phyloP scores from a whole-genome alignment of 805 yeast genomes.

The Diddensiella santjacobensis region DNA sequence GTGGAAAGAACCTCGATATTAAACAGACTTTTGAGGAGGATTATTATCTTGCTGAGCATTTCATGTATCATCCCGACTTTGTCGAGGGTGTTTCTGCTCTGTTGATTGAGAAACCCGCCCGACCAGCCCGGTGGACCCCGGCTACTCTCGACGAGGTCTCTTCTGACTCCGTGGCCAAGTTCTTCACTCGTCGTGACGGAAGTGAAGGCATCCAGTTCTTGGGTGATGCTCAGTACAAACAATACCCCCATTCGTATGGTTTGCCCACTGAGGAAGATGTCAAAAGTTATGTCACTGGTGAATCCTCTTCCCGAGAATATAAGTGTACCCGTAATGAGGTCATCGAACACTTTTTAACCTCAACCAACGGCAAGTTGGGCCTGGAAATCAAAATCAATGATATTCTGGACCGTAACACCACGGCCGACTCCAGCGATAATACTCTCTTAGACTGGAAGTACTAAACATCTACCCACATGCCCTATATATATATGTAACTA shows the following conservation, averaged over 20 bases:
- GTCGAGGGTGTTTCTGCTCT: constrained; percentile 45
- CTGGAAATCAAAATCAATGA: constrained; percentile 55
- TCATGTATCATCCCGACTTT: constrained; percentile 57
- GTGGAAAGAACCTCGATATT: constrained; percentile 55
- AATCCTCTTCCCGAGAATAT: constrained; percentile 60
- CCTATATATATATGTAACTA: too few relatives aligned
- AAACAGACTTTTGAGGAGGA: constrained; percentile 68
- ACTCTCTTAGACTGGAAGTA: constrained; percentile 48
- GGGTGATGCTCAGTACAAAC: constrained; percentile 37
- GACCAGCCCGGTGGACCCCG: constrained; percentile 50
- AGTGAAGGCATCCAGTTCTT: constrained; percentile 34
- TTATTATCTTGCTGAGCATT: constrained; percentile 68
- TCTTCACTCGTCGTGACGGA: constrained; percentile 24
- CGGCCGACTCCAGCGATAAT: constrained; percentile 40
- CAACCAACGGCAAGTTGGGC: constrained; percentile 52
- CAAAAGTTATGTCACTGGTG: constrained; percentile 63
- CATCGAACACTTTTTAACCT: constrained; percentile 52
- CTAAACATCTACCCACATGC: too few relatives aligned
- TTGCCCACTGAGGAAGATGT: constrained; percentile 71
- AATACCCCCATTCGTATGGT: constrained; percentile 68
- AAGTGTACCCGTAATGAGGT: constrained; percentile 70
- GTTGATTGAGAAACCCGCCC: constrained; percentile 53
- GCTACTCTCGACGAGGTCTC: constrained; percentile 38
- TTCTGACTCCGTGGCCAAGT: constrained; percentile 26
- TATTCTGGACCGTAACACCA: constrained; percentile 57